These are phyloP conservation scores for Ceratocystis alfenasii DNA, from an alignment of 2,329 filamentous ascomycete species.

Conservation along the genomic window DNA sequence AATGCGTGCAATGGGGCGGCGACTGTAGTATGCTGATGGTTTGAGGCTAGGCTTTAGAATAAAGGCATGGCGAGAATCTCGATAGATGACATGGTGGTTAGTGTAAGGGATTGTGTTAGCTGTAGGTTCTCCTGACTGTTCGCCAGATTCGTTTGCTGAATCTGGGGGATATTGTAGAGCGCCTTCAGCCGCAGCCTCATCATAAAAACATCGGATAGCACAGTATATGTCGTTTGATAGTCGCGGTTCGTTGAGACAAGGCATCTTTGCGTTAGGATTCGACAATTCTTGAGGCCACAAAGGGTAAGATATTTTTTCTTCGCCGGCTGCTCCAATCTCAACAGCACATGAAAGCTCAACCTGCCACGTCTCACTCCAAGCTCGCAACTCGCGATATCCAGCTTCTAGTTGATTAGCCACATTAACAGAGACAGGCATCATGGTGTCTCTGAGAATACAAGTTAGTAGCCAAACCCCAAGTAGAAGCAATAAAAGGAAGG, in stretches of 20 bases:
- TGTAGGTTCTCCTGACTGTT: slow-evolving; percentile 27
- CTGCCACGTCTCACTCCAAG: slow-evolving; percentile 84
- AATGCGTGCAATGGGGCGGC: slow-evolving; percentile 72
- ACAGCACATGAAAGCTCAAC: slow-evolving; percentile 85
- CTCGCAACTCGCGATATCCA: slow-evolving; percentile 75
- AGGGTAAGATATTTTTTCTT: slow-evolving; percentile 77
- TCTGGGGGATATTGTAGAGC: slow-evolving; percentile 23
- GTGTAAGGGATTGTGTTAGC: slow-evolving; percentile 48
- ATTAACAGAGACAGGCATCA: slow-evolving; percentile 73
- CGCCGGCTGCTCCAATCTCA: slow-evolving; percentile 76
- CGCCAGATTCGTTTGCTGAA: slow-evolving; percentile 16
- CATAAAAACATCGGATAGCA: slow-evolving; percentile 46
- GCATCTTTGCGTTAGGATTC: slow-evolving; percentile 21
- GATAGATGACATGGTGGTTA: slow-evolving; percentile 76
- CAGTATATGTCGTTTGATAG: slow-evolving; percentile 47
- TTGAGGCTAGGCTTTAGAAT: slow-evolving; percentile 75
- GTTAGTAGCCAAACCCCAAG: not conserved
- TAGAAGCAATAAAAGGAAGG: not conserved
- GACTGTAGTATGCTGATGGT: slow-evolving; percentile 73
- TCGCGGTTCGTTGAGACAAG: slow-evolving; percentile 28
- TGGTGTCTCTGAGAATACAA: slow-evolving; percentile 51
- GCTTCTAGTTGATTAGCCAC: slow-evolving; percentile 86
- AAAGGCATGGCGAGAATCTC: slow-evolving; percentile 63
- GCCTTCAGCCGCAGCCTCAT: slow-evolving; percentile 47
- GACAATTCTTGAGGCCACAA: slow-evolving; percentile 53